These are phyloP conservation scores for Setomelanomma holmii DNA, from an alignment of 2,329 filamentous ascomycete species.

Conservation along the genomic window DNA sequence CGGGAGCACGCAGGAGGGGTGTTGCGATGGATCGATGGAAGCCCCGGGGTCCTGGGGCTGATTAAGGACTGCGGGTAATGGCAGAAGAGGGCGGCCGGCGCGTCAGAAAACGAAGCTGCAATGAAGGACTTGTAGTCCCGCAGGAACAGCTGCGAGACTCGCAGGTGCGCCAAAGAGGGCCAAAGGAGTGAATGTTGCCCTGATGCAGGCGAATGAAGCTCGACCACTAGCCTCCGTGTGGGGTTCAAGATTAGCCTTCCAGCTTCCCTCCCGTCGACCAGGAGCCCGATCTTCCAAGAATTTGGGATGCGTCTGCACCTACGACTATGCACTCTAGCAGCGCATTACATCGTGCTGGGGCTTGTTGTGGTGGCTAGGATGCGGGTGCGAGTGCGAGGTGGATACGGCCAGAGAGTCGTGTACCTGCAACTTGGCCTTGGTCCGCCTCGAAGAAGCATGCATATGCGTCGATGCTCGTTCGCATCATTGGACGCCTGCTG, in stretches of 20 bases:
- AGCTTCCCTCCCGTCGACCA: constrained; percentile 1
- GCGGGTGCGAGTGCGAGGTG: background rate
- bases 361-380: background rate
- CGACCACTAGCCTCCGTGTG: constrained; percentile 23
- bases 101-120: constrained; percentile 29
- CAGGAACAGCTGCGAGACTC: constrained; percentile 26
- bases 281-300: constrained; percentile 6
- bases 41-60: constrained; percentile 23
- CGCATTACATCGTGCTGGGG: constrained; percentile 1
- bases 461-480: background rate
- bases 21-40: constrained; percentile 4
- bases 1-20: constrained; percentile 7
- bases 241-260: constrained; percentile 14
- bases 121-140: constrained; percentile 24
- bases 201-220: constrained; percentile 31
- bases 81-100: constrained; percentile 28
- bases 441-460: background rate
- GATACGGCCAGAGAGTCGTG: background rate
- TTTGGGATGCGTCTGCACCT: background rate
- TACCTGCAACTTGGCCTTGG: constrained; percentile 1
- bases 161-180: constrained; percentile 19
- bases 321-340: constrained; percentile 10
- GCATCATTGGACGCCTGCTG: background rate
- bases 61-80: constrained; percentile 27
- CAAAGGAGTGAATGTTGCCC: constrained; percentile 26